A percentile compares a stretch with the other conserved stretches of the same genome.
Evolutionary conservation across 2,329 filamentous ascomycete genomes (phyloP).

Genomic region (Metarhizium anisopliae): DNA sequence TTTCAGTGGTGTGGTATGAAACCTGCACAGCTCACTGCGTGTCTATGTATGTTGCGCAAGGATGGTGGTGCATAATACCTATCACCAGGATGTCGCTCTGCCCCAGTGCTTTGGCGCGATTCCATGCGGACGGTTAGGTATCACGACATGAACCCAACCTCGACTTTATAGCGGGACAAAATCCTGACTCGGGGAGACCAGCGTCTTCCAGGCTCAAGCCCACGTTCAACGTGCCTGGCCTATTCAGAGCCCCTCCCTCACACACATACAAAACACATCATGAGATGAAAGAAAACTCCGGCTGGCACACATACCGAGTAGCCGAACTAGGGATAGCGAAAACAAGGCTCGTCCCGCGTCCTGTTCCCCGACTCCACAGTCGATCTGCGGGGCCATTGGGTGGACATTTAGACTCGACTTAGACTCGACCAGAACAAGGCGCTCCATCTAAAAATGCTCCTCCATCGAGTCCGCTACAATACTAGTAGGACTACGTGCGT

Average conservation of each 20-base stretch:
- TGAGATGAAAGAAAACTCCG: background rate
- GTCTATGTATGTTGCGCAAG: background rate
- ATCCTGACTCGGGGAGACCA: background rate
- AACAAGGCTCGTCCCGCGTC: constrained; percentile 5
- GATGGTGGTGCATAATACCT: background rate
- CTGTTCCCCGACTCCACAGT: background rate
- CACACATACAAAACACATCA: background rate
- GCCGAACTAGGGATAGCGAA: background rate
- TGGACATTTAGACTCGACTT: too few relatives aligned
- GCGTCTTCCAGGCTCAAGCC: background rate
- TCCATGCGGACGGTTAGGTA: constrained; percentile 3
- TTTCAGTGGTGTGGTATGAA: background rate
- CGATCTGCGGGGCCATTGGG: background rate
- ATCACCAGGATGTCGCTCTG: background rate
- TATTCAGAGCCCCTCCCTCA: background rate
- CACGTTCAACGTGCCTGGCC: too few relatives aligned
- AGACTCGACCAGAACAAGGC: too few relatives aligned
- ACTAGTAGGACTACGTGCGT: background rate
- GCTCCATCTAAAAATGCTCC: too few relatives aligned
- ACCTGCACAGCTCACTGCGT: background rate
- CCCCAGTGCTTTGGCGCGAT: background rate
- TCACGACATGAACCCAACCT: constrained; percentile 6
- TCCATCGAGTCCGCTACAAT: background rate
- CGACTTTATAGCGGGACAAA: background rate
- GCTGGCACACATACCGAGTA: background rate